Percentiles rank a stretch among this genome's conserved stretches.
These are phyloP conservation scores for Sporodiniella umbellata DNA, from an alignment of 371 early-diverging fungal species.

Conservation along the genomic window DNA sequence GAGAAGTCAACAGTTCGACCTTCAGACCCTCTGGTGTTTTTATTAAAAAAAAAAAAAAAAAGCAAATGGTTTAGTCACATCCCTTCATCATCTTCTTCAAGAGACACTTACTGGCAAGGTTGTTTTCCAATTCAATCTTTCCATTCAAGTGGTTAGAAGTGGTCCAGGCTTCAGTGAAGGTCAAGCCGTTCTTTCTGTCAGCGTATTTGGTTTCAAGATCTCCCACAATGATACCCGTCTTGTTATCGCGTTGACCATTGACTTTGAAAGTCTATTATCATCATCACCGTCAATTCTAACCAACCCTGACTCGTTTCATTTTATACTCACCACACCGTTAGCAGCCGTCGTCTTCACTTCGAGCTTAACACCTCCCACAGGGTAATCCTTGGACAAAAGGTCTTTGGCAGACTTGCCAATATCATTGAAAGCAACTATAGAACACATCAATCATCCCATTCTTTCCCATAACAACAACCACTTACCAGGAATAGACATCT, in stretches of 20 bases:
- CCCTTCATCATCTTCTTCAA: neutral
- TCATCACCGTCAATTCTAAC: neutral
- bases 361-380: slow-evolving; percentile 90
- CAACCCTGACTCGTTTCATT: too few species aligned
- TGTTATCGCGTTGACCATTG: slow-evolving; percentile 89
- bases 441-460: neutral
- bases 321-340: slow-evolving; percentile 89
- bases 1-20: slow-evolving; percentile 43
- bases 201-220: slow-evolving; percentile 96
- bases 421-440: slow-evolving; percentile 78
- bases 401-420: slow-evolving; percentile 95
- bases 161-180: slow-evolving; percentile 95
- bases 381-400: slow-evolving; percentile 95
- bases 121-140: slow-evolving; percentile 92
- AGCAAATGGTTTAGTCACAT: neutral
- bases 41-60: slow-evolving; percentile 1
- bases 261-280: slow-evolving; percentile 86
- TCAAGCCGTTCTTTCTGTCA: slow-evolving; percentile 89
- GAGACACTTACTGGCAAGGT: slow-evolving; percentile 71
- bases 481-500: slow-evolving; percentile 32
- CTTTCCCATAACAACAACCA: neutral
- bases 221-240: slow-evolving; percentile 89
- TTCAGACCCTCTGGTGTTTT: slow-evolving; percentile 42
- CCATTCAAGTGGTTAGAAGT: slow-evolving; percentile 89
- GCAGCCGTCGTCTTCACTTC: slow-evolving; percentile 94